These are phyloP conservation scores for Ogataea pilisensis DNA, from an alignment of 805 yeast species.

Conservation along the genomic window DNA sequence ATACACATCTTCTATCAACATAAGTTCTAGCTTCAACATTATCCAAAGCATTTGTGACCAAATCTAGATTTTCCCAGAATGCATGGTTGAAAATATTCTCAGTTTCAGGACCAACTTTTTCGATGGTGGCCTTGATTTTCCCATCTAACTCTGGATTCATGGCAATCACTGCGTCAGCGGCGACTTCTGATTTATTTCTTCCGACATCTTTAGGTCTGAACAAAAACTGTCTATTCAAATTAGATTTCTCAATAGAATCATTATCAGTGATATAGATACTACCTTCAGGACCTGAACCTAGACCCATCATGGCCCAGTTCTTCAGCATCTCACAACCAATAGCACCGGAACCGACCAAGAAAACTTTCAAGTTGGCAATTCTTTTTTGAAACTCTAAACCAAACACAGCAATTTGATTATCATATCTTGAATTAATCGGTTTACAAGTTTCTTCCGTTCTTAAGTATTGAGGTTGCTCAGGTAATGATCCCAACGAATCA, in stretches of 20 bases:
- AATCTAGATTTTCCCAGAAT: constrained; percentile 81
- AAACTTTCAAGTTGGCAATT: constrained; percentile 73
- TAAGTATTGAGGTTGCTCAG: constrained; percentile 50
- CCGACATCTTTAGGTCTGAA: constrained; percentile 96
- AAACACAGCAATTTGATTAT: constrained; percentile 92
- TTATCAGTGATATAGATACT: constrained; percentile 83
- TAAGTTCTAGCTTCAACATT: constrained; percentile 97
- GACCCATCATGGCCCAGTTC: constrained; percentile 96
- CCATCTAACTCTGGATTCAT: constrained; percentile 86
- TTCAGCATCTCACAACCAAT: constrained; percentile 98
- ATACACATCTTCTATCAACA: constrained; percentile 95
- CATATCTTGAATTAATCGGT: constrained; percentile 81
- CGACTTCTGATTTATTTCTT: constrained; percentile 81
- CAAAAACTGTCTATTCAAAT: constrained; percentile 92
- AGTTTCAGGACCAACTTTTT: constrained; percentile 92
- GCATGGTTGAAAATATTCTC: constrained; percentile 79
- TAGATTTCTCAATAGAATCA: constrained; percentile 93
- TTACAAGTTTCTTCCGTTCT: constrained; percentile 69
- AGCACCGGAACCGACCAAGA: constrained; percentile 96
- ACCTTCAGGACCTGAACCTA: constrained; percentile 90
- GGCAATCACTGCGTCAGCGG: constrained; percentile 73
- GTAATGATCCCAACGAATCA: constrained; percentile 90
- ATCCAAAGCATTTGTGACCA: constrained; percentile 95
- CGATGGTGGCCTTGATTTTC: constrained; percentile 70
- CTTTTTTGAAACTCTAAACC: constrained; percentile 74